Evolutionary conservation across 139 green algal genomes (phyloP), one percentile per base, ranked within the genome.

Genomic region (Chlamydomonas sp.): DNA sequence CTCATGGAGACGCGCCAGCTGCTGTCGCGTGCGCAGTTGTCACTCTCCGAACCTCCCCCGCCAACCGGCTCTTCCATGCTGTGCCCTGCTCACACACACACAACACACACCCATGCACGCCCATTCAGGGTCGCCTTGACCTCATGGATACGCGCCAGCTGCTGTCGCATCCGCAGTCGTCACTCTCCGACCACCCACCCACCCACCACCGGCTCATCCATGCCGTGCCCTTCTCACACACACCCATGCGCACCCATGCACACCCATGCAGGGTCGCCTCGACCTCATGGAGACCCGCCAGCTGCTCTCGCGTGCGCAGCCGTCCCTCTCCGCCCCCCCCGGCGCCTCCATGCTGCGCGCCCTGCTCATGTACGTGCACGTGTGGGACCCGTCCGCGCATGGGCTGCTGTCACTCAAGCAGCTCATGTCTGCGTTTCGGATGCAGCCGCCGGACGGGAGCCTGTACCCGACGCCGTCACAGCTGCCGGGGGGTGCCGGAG

Each of bases 401-500:
- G 73, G 20, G 22, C 59, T 79, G 73, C 67, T 79, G 35, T 63
- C 58, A 16, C 59, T 36, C 35, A 79, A 74, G 58, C 73, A 79
- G 47, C 26, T 74, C 3, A 43, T 74, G 28, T 31, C 33, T 43
- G 73, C 73, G 2, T 48, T 79, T 28, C 30, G 47, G 48, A 24
- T 59, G 2, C 65, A 74, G 59, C 58, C 59, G 36, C 67, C 73
- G 48, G 59, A 67, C 1, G 16, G 16, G 24, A 60, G 26, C 20
- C 36, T 74, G 67, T 58, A 63, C 47, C 67, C 73, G 39, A 48
- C 16, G 47, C 20, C 67, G 5, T 30, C 37, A 35, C 64, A 26
- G 0, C 34, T 31, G 1, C 26, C 31, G 5, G 38, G 34, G 2
- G 28, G 47, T 29, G 8, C 36, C 10, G n/a, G n/a, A n/a, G n/a